Evolutionary conservation across 2,329 filamentous ascomycete species (phyloP).

Genomic region (Fusarium irregulare): DNA sequence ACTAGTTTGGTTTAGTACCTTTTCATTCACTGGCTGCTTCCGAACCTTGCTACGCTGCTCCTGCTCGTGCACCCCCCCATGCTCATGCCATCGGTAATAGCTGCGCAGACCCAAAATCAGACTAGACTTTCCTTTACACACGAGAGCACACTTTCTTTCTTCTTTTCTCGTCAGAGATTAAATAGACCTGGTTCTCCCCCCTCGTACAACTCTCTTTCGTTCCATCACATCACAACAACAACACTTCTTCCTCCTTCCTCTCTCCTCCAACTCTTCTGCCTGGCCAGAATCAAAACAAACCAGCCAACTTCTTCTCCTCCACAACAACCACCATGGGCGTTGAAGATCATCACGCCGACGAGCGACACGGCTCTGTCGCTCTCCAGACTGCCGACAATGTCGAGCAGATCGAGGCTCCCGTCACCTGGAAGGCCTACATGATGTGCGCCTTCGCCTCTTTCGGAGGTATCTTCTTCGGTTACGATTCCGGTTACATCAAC

Average conservation of each 20-base stretch:
- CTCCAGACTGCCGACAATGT: conserved; percentile 63
- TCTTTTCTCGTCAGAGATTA: conserved; percentile 40
- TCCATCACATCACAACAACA: conserved; percentile 38
- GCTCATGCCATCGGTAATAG: conserved; percentile 1
- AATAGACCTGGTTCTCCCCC: conserved; percentile 42
- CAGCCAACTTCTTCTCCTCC: background rate
- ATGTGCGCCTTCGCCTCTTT: conserved; percentile 78
- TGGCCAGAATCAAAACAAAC: background rate
- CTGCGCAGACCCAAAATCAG: background rate
- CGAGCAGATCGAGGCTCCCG: conserved; percentile 72
- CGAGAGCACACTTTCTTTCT: conserved; percentile 3
- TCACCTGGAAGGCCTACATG: conserved; percentile 75
- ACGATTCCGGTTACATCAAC: conserved; percentile 81
- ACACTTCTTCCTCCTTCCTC: background rate
- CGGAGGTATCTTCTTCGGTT: conserved; percentile 81
- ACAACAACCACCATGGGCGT: conserved; percentile 38
- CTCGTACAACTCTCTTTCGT: conserved; percentile 37
- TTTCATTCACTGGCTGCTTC: background rate
- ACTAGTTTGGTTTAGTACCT: background rate
- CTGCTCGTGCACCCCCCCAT: background rate
- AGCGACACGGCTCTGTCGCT: conserved; percentile 45
- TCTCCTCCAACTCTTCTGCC: background rate
- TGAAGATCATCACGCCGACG: conserved; percentile 38
- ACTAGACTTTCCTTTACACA: background rate
- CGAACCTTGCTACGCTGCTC: background rate